phyloP scores from a whole-genome alignment of 2,329 filamentous ascomycete species.

The Tricladium varicosporioides region DNA sequence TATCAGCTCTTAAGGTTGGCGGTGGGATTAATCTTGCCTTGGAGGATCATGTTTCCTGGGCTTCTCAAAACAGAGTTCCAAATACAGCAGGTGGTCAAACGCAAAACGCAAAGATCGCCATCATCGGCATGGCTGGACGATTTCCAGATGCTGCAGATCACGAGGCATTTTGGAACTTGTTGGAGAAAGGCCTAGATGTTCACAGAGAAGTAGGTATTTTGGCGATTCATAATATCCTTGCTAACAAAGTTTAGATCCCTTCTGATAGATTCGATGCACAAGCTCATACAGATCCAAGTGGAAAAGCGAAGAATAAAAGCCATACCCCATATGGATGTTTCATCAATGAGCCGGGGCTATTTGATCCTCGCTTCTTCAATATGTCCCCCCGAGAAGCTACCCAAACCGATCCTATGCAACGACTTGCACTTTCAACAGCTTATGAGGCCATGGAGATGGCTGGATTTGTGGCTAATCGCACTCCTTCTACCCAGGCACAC shows the following conservation, averaged over 20 bases:
- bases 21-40: conserved; percentile 16
- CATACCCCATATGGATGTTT: conserved; percentile 74
- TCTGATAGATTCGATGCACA: conserved; percentile 67
- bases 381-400: conserved; percentile 78
- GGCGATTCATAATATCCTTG: not conserved
- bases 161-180: conserved; percentile 71
- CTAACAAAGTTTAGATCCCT: not conserved
- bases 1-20: conserved; percentile 22
- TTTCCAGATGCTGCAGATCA: conserved; percentile 71
- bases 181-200: conserved; percentile 72
- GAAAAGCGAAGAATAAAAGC: conserved; percentile 71
- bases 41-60: conserved; percentile 18
- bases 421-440: conserved; percentile 70
- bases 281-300: conserved; percentile 68
- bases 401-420: conserved; percentile 77
- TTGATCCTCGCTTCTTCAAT: conserved; percentile 79
- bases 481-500: conserved; percentile 39
- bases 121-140: conserved; percentile 77
- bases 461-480: conserved; percentile 55
- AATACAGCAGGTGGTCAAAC: conserved; percentile 12
- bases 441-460: conserved; percentile 80
- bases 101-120: conserved; percentile 48
- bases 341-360: conserved; percentile 67
- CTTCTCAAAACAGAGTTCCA: conserved; percentile 16
- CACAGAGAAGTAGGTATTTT: conserved; percentile 48